Conservation (phyloP, 129 eudicot species). For the Lonicera japonica region DNA sequence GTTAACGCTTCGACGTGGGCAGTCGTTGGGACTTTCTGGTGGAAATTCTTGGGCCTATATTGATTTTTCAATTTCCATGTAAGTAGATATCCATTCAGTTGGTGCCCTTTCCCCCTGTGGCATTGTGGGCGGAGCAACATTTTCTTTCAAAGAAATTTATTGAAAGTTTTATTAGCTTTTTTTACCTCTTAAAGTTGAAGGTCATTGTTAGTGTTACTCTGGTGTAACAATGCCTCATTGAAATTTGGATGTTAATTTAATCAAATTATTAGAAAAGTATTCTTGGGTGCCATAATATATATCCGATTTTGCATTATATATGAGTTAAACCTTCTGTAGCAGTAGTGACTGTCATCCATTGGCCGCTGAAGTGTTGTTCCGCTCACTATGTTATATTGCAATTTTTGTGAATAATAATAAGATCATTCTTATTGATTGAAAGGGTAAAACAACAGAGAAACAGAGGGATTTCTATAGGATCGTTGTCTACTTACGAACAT, state of each 20-base stretch:
- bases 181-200: slow-evolving; percentile 8
- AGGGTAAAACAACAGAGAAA: too few species aligned
- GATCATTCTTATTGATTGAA: too few species aligned
- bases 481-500: too few species aligned
- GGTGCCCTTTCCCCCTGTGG: slow-evolving; percentile 3
- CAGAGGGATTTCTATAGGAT: too few species aligned
- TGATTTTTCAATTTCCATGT: slow-evolving; percentile 26
- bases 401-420: too few species aligned
- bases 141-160: slow-evolving; percentile 6
- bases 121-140: slow-evolving; percentile 16
- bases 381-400: too few species aligned
- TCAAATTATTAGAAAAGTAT: not conserved
- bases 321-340: not conserved
- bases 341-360: not conserved
- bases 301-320: too few species aligned
- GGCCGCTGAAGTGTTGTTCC: too few species aligned
- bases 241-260: not conserved
- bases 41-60: slow-evolving; percentile 90
- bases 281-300: too few species aligned
- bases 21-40: slow-evolving; percentile 77
- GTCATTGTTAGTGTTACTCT: slow-evolving; percentile 16
- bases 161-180: not conserved
- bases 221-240: slow-evolving; percentile 19
- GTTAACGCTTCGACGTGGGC: slow-evolving; percentile 72
- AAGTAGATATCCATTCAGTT: slow-evolving; percentile 27